A percentile compares a stretch with the other conserved stretches of the same genome.
phyloP scores from a whole-genome alignment of 2,329 filamentous ascomycete species.

The Tolypocladium ovalisporum region DNA sequence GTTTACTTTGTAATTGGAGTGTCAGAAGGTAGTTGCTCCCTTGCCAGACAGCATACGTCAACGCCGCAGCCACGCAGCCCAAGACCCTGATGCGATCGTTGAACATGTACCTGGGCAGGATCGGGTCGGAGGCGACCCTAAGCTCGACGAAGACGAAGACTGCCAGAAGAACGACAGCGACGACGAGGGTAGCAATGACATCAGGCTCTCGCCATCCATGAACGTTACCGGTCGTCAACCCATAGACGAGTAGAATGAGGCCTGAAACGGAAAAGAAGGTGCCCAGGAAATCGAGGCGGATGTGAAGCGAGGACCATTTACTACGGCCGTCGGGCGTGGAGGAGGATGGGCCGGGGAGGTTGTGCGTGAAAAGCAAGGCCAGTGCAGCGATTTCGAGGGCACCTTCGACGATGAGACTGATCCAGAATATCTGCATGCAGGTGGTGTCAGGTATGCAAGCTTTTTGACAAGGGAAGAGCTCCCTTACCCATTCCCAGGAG shows the following conservation, averaged over 20 bases:
- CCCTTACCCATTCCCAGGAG: constrained; percentile 4
- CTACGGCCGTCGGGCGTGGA: not conserved
- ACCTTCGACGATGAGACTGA: constrained; percentile 3
- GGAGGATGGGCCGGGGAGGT: constrained; percentile 1
- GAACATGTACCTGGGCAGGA: constrained; percentile 3
- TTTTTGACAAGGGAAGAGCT: no score
- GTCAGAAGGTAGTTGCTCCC: constrained; percentile 5
- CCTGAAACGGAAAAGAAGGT: constrained; percentile 3
- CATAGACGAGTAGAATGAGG: constrained; percentile 3
- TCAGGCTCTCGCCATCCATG: constrained; percentile 2
- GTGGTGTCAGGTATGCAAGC: not conserved
- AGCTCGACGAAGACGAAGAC: constrained; percentile 2
- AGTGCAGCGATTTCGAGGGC: constrained; percentile 3
- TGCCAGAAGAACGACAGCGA: constrained; percentile 1
- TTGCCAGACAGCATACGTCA: constrained; percentile 6
- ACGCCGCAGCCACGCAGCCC: constrained; percentile 2
- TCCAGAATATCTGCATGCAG: constrained; percentile 3
- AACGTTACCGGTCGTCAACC: constrained; percentile 3
- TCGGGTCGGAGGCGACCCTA: constrained; percentile 1
- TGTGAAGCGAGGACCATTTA: constrained; percentile 1
- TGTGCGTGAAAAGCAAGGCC: constrained; percentile 2
- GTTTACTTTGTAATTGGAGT: constrained; percentile 5
- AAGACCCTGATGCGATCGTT: constrained; percentile 2
- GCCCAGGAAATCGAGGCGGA: constrained; percentile 1
- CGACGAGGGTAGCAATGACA: constrained; percentile 3